Conservation (phyloP, 805 yeast species). For the Teunomyces kruisii region DNA sequence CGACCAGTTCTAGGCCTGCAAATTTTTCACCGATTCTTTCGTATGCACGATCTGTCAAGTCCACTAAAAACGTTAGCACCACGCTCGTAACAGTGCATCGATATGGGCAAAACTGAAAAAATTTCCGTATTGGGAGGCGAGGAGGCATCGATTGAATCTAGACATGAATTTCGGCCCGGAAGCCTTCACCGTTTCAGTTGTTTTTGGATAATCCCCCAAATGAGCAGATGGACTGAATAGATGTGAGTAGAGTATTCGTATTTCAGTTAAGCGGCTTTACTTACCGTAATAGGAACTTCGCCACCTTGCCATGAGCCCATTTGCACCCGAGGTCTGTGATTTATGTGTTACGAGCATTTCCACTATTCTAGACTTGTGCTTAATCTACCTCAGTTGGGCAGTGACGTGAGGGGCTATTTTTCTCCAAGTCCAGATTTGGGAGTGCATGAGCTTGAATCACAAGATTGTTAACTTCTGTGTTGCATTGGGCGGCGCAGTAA, state of each 20-base stretch:
- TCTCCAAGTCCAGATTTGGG: no score
- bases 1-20: constrained; percentile 1
- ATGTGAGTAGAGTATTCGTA: no score
- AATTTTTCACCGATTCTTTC: constrained; percentile 1
- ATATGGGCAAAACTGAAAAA: background rate
- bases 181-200: background rate
- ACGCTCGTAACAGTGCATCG: constrained; percentile 1
- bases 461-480: no score
- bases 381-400: background rate
- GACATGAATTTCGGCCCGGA: background rate
- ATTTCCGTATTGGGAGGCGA: background rate
- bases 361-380: background rate
- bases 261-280: no score
- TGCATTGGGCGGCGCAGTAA: no score
- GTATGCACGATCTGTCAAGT: constrained; percentile 5
- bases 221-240: no score
- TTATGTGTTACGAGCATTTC: background rate
- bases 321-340: background rate
- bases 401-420: background rate
- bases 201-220: no score
- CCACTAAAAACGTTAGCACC: background rate
- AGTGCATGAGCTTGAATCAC: no score
- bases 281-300: no score
- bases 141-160: background rate
- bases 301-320: no score